Base-by-base conservation (phyloP, 2,329 filamentous ascomycete genomes). In the Phoma sp. region DNA sequence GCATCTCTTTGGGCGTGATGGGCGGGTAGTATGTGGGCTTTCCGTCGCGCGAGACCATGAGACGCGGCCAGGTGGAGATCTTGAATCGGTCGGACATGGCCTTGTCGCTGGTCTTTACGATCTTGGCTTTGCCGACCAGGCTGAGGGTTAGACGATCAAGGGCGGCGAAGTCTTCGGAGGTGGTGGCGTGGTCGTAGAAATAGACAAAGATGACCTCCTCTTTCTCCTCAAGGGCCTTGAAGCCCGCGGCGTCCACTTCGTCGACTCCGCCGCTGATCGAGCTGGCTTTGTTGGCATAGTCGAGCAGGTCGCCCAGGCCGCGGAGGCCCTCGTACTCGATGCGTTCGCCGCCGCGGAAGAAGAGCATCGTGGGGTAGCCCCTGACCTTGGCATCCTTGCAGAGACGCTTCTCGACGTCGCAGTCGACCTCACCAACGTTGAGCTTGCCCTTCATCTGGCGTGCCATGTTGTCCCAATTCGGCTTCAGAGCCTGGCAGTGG, bases 181-280 rank as follows among this genome's bases (percentile, higher is more conserved):
- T 96, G 2, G 93, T 97, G 10, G 95, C 95, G 65, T 96, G 88
- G 71, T 99, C 95, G 76, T 97, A 99, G 76, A 98, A 96, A 79
- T 98, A 99, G 62, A 96, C 79, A 75, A 99, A 99, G 49, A 98
- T 89, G 58, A 99, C 95, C 57, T 98, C 93, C 67, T 98, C 91
- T 59, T 89, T 93, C 79, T 95, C 84, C 75, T 99, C 93, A 66
- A 99, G 80, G 58, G 87, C 87, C 72, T 89, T 87, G 69, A 99
- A 92, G 4, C 83, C 80, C 23, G 82, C 83, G 8, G 88, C 87
- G 68, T 93, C 86, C 9, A 99, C 89, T 66, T 98, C 89, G 54
- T 85, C 85, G 25, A 99, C 86, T 38, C 91, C 91, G 42, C 83
- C 81, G 8, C 87, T 86, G 52, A 91, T 82, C 47, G 92, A 89